Evolutionary conservation across 2,329 filamentous ascomycete genomes (phyloP), one percentile per base, ranked within the genome.

Genomic region (Alternaria gaisen): DNA sequence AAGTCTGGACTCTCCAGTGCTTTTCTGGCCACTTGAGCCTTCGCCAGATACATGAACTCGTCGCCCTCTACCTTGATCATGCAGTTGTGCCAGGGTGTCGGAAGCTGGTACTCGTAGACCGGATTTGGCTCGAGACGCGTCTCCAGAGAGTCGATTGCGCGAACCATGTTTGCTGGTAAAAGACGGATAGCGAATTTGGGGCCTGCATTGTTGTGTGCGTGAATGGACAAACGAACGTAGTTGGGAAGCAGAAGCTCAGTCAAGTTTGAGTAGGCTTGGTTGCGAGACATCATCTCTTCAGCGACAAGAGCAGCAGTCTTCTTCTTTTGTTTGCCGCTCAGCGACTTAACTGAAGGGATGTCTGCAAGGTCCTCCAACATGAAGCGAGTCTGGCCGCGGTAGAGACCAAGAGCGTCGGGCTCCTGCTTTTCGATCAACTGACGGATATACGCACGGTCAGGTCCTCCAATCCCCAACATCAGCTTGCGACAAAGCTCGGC

Each of bases 181-280:
- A 82, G 72, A 18, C 77, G 73, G 34, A 82, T 76, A n/a, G 77
- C 80, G 50, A 81, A 81, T 36, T 82, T 82, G 3, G 80, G 80
- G 1, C 80, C 79, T 5, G 73, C 66, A 55, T 81, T 82, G 52
- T 75, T 72, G 58, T 81, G 81, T 57, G 81, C 81, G 57, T 84
- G 82, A 48, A 84, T 84, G 0, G 81, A 83, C 0, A 84, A 74
- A n/a, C 82, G 80, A 42, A 84, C 72, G 55, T 81, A 78, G 58
- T 80, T 77, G 1, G 82, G 82, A 60, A 83, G 79, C 2, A 83
- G 64, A 4, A 83, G 66, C 69, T 83, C 80, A n/a, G 82, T 75
- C 14, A 83, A 73, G 51, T 83, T 83, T 3, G 82, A 83, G 60
- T 83, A 84, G 10, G 81, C 81, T 59, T 83, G 81, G 63, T 83